These are phyloP conservation scores for Apiotrichum veenhuisii DNA, from an alignment of 1,284 basidiomycete species.

Conservation along the genomic window DNA sequence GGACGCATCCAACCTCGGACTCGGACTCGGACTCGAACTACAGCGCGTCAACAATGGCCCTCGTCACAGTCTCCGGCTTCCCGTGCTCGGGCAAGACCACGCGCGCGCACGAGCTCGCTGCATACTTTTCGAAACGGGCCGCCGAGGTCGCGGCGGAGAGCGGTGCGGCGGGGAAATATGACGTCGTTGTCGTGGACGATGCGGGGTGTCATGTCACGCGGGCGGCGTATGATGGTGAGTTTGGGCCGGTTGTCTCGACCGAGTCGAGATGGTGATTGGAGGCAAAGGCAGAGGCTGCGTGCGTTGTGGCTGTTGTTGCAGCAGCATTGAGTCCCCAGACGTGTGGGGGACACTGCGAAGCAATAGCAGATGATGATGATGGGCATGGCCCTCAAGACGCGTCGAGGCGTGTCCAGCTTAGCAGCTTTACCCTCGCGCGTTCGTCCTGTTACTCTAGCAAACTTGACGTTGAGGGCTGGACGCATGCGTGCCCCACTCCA, in stretches of 20 bases:
- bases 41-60: conserved; percentile 64
- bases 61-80: conserved; percentile 86
- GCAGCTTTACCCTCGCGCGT: too few relatives aligned
- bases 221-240: conserved; percentile 69
- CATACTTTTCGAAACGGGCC: conserved; percentile 60
- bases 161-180: conserved; percentile 52
- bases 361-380: too few relatives aligned
- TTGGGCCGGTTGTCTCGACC: neutral
- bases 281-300: too few relatives aligned
- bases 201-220: conserved; percentile 64
- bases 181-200: conserved; percentile 73
- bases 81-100: conserved; percentile 81
- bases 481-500: too few relatives aligned
- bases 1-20: neutral
- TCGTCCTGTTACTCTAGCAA: too few relatives aligned
- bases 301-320: too few relatives aligned
- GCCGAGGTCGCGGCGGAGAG: conserved; percentile 41
- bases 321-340: too few relatives aligned
- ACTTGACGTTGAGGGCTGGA: too few relatives aligned
- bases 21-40: neutral
- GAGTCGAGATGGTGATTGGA: neutral
- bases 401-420: too few relatives aligned
- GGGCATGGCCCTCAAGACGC: too few relatives aligned
- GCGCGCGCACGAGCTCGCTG: conserved; percentile 65
- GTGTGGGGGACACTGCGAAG: too few relatives aligned